These are phyloP conservation scores for Solanum hybrid DNA, from an alignment of 305 asterid species.

Conservation along the genomic window DNA sequence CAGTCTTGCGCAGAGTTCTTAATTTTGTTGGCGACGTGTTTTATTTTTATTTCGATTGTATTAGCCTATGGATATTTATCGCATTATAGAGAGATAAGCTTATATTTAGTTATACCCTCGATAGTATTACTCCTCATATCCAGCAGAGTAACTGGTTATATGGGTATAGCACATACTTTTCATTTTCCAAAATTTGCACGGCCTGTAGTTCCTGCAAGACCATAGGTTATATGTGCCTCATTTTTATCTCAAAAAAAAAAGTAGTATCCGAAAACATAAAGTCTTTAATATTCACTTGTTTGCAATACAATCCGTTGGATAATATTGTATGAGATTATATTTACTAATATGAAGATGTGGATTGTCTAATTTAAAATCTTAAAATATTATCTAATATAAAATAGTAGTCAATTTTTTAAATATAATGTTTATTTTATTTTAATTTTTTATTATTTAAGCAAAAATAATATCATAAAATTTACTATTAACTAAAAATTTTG, in stretches of 20 bases:
- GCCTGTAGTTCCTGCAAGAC: no score
- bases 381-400: not conserved
- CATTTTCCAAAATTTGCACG: not conserved
- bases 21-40: not conserved
- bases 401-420: not conserved
- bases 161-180: not conserved
- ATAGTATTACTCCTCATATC: not conserved
- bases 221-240: not conserved
- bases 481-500: not conserved
- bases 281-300: not conserved
- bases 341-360: not conserved
- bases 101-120: not conserved
- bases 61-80: not conserved
- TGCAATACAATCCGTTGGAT: not conserved
- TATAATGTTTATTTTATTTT: no score
- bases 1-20: not conserved
- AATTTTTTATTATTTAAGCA: no score
- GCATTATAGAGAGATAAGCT: not conserved
- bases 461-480: no score
- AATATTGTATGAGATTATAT: not conserved
- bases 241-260: not conserved
- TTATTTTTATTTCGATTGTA: not conserved
- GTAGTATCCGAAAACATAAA: not conserved
- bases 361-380: no score
- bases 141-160: not conserved